Conservation (phyloP, 225 moss, liverwort and hornwort genomes). For the Thuidium tamariscinum region DNA sequence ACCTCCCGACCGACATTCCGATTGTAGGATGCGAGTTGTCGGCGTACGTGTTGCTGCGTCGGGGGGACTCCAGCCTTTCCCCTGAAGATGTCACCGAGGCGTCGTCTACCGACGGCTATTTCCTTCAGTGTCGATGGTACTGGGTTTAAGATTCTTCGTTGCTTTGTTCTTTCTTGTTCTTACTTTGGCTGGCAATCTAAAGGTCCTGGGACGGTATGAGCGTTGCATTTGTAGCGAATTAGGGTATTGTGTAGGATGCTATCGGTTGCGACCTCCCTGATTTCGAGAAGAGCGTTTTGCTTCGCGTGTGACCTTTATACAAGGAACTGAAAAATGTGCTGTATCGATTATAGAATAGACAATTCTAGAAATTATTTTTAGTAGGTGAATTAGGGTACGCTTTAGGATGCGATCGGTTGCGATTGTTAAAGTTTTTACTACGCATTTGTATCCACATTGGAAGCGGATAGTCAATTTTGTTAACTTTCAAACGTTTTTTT, state of each 20-base stretch:
- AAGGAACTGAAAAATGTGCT: background rate
- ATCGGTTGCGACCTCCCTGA: background rate
- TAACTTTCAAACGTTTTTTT: background rate
- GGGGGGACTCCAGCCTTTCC: slow-evolving; percentile 61
- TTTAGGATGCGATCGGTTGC: background rate
- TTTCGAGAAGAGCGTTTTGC: background rate
- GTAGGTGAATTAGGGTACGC: background rate
- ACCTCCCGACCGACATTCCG: slow-evolving; percentile 98
- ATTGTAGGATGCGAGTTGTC: slow-evolving; percentile 96
- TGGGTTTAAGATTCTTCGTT: background rate
- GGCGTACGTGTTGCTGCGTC: slow-evolving; percentile 71
- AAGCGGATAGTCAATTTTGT: background rate
- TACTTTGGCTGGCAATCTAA: background rate
- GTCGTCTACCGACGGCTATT: slow-evolving; percentile 63
- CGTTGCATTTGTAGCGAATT: background rate
- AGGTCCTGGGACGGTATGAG: background rate
- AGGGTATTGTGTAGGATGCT: background rate
- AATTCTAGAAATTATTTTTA: background rate
- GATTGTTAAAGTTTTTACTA: background rate
- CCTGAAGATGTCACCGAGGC: slow-evolving; percentile 81
- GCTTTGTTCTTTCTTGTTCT: background rate
- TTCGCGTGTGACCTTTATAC: background rate
- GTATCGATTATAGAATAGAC: background rate
- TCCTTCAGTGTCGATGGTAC: slow-evolving; percentile 82
- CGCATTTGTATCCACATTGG: background rate